Conservation (phyloP, 1,284 basidiomycete genomes). For the Trametes hirsuta region DNA sequence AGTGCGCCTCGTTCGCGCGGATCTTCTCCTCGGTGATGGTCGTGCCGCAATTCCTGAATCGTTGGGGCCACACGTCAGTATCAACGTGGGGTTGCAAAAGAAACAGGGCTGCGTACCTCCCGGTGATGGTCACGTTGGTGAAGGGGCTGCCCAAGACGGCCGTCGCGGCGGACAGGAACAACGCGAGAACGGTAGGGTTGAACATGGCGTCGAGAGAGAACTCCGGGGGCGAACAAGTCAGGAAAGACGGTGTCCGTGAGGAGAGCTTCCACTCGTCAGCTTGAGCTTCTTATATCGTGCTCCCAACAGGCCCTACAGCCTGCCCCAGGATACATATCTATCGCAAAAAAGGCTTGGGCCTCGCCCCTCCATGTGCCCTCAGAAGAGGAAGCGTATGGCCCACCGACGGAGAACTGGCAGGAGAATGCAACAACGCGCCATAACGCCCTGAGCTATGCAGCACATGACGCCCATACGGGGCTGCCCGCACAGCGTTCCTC, state of each 20-base stretch:
- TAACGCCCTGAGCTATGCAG: background rate
- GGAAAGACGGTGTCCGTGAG: no score
- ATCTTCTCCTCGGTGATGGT: slow-evolving; percentile 39
- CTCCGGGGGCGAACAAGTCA: no score
- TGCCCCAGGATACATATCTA: no score
- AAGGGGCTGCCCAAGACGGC: slow-evolving; percentile 11
- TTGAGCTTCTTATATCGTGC: background rate
- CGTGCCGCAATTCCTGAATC: slow-evolving; percentile 40
- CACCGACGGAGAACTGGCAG: background rate
- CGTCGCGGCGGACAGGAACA: slow-evolving; percentile 12
- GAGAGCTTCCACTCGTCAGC: background rate
- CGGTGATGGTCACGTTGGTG: slow-evolving; percentile 1
- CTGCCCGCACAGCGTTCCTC: no score
- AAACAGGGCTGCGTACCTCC: background rate
- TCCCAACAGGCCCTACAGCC: no score
- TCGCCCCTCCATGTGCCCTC: background rate
- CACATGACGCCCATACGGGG: background rate
- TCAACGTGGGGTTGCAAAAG: background rate
- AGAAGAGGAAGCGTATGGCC: background rate
- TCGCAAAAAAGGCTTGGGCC: background rate
- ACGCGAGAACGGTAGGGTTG: slow-evolving; percentile 14
- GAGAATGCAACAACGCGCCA: background rate
- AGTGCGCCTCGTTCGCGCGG: slow-evolving; percentile 44
- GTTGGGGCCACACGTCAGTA: background rate
- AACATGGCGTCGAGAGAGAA: slow-evolving; percentile 12